These are phyloP conservation scores for Saccharum officinarum DNA, from an alignment of 176 grass and related monocot genomes.

Conservation along the genomic window DNA sequence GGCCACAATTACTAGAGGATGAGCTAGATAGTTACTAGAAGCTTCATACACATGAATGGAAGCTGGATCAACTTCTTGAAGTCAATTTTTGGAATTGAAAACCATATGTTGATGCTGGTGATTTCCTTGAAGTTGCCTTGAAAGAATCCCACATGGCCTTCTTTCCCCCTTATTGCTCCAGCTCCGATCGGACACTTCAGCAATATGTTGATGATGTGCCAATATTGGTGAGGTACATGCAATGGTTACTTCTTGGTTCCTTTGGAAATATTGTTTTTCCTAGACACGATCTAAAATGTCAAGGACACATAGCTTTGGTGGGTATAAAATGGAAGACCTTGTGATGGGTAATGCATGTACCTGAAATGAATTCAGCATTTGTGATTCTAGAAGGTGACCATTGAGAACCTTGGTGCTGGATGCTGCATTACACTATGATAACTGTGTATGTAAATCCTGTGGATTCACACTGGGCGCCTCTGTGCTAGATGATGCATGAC, in stretches of 20 bases:
- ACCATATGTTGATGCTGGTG: slow-evolving; percentile 12
- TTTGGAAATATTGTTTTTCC: slow-evolving; percentile 3
- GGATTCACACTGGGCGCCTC: background rate
- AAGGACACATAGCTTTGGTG: slow-evolving; percentile 12
- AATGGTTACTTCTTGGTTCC: slow-evolving; percentile 40
- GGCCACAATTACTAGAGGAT: background rate
- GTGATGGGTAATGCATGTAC: slow-evolving; percentile 4
- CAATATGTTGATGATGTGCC: slow-evolving; percentile 23
- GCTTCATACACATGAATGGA: slow-evolving; percentile 33
- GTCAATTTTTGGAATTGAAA: slow-evolving; percentile 36
- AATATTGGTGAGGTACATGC: slow-evolving; percentile 34
- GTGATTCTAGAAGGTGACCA: slow-evolving; percentile 10
- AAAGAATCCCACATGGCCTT: slow-evolving; percentile 42
- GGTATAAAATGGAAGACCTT: background rate
- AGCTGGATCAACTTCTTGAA: slow-evolving; percentile 21
- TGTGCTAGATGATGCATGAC: background rate
- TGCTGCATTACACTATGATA: slow-evolving; percentile 12
- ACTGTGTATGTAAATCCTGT: slow-evolving; percentile 1
- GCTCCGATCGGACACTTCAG: slow-evolving; percentile 21
- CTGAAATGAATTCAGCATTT: slow-evolving; percentile 24
- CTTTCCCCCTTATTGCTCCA: slow-evolving; percentile 30
- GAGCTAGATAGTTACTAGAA: slow-evolving; percentile 30
- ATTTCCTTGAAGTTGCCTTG: slow-evolving; percentile 25
- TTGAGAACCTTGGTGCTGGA: background rate
- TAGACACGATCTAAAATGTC: slow-evolving; percentile 1